Base-by-base conservation (phyloP, 1,284 basidiomycete species). In the Ceratobasidium theobromae region DNA sequence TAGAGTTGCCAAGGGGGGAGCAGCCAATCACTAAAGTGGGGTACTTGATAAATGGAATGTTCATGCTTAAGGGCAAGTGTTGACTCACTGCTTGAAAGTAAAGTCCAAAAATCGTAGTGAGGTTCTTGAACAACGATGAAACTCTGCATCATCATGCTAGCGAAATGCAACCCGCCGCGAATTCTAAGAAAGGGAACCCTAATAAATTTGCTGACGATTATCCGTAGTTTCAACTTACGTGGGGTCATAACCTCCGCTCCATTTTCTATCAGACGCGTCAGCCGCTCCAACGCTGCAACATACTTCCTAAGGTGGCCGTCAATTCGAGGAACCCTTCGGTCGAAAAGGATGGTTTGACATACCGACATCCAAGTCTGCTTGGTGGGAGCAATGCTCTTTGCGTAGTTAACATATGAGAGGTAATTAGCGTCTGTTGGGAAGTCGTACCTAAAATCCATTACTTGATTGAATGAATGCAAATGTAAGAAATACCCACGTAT, bases 31-130 rank as follows among this genome's bases (percentile, higher is more conserved):
- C 60, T 64, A 11, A 11, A 12, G 4, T 8, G 16, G 35, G 4
- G 14, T 25, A 33, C 18, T 16, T 27, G 30, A 28, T 28, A 30
- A 32, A 28, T 2, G 6, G 21, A 9, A 28, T 21, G 14, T 27
- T 8, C 28, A 9, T 14, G 46, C 41, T 8, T 9, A 14, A 18
- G 16, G 12, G n/a, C 2, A 21, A n/a, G 27, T 25, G n/a, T n/a
- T n/a, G 3, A 27, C 49, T 16, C 23, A 64, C 67, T 72, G 48
- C 67, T 72, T 5, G 72, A 73, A 6, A 75, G 51, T 5, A 73
- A 72, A 14, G 72, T 73, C 74, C 74, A 75, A 60, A 71, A 75
- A 65, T 75, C 74, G 69, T 72, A 73, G 66, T 72, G 71, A 14
- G 69, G 58, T 48, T 73, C 71, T 9, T 69, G 67, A 38, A 70